Base-by-base conservation (phyloP, 106 monocot species). In the Acorus gramineus region DNA sequence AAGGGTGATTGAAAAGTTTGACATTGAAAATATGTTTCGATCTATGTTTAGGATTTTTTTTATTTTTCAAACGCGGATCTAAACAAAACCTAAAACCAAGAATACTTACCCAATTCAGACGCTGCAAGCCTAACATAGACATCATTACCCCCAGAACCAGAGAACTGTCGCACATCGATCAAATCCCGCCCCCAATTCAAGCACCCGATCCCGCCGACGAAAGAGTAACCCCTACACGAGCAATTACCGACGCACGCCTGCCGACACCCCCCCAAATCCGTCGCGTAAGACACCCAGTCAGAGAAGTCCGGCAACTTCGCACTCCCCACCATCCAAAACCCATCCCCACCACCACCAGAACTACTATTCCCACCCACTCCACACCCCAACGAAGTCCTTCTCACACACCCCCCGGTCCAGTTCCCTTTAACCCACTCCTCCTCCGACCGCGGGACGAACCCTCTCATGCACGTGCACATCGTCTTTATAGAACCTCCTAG, bases 221-320 rank as follows among this genome's bases (percentile, higher is more conserved):
- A 68, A 6, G 77, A 49, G 59, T 81, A 85, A 7, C 74, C 85
- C 52, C 57, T 78, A 47, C 85, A 85, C 4, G 85, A 85, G 51
- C 81, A 81, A 47, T 85, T 81, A 4, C 3, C 61, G 55, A 71
- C 6, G 53, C 85, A 85, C 14, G 10, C n/a, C 4, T 62, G 46
- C 10, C 12, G 12, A 52, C 85, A 85, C 8, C 57, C 55, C 3
- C 55, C 14, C 51, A 12, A 50, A 55, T 58, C 55, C 5, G 3
- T n/a, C 51, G 62, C 57, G 8, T 55, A 47, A 2, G 3, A 3
- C 11, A 56, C n/a, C 77, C 70, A 77, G 9, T 71, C 46, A 3
- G 85, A 77, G 5, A 81, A 50, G 14, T 81, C 77, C 28, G 85
- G 85, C 71, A 85, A 58, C 74, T 81, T 85, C 74, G 81, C 67